phyloP scores from a whole-genome alignment of 257 asterid genomes.

The Sherardia arvensis region DNA sequence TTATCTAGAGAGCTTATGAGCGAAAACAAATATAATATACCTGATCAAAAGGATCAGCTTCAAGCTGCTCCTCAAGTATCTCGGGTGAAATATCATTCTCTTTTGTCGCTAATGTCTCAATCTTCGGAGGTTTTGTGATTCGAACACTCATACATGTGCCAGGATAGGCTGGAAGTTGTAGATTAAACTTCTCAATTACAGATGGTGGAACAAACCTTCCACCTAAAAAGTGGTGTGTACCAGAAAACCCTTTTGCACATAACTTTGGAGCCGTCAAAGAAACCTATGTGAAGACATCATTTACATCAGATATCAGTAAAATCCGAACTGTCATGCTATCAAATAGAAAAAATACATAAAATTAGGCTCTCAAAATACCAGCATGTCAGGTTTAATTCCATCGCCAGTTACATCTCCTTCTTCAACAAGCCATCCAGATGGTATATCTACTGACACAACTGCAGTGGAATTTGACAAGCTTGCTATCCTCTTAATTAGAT shows the following conservation, averaged over 20 bases:
- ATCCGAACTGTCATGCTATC: not conserved
- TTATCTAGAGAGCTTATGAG: not conserved
- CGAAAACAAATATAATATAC: slow-evolving; percentile 24
- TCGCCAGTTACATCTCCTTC: slow-evolving; percentile 73
- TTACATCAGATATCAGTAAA: not conserved
- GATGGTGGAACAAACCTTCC: slow-evolving; percentile 94
- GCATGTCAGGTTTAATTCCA: slow-evolving; percentile 85
- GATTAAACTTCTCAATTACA: slow-evolving; percentile 58
- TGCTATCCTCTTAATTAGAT: slow-evolving; percentile 52
- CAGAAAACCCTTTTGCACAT: slow-evolving; percentile 76
- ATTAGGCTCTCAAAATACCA: slow-evolving; percentile 31
- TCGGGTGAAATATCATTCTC: slow-evolving; percentile 90
- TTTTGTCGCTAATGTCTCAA: slow-evolving; percentile 74
- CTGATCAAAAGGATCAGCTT: slow-evolving; percentile 80
- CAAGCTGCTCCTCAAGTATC: slow-evolving; percentile 70
- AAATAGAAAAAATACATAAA: not conserved
- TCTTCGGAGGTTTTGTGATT: slow-evolving; percentile 72
- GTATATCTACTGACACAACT: slow-evolving; percentile 83
- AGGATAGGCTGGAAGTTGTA: slow-evolving; percentile 69
- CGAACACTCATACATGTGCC: slow-evolving; percentile 87
- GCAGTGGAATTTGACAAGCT: slow-evolving; percentile 37
- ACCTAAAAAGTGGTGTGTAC: slow-evolving; percentile 91
- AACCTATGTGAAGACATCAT: slow-evolving; percentile 37
- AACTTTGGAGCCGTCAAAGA: slow-evolving; percentile 94
- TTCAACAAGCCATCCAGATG: slow-evolving; percentile 99